phyloP scores from a whole-genome alignment of 352 stramenopile genomes.

The Halophytophthora batemanensis region DNA sequence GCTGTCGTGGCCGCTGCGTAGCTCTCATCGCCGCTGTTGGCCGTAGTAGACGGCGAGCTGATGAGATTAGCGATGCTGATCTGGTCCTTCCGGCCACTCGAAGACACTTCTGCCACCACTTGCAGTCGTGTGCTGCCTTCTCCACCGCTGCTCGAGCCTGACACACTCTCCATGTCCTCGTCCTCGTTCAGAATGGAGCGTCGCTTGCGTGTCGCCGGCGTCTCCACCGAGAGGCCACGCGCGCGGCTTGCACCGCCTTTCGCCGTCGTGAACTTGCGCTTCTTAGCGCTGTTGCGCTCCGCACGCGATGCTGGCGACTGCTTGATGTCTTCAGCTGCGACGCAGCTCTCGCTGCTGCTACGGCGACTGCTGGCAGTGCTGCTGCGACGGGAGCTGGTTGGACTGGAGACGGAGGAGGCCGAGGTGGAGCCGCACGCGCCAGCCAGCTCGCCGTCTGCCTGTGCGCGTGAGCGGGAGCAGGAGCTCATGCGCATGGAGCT shows the following conservation, averaged over 20 bases:
- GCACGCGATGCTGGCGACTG: too few relatives aligned
- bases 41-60: conserved; percentile 24
- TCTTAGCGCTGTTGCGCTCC: conserved; percentile 8
- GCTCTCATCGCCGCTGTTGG: conserved; percentile 23
- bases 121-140: too few relatives aligned
- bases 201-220: conserved; percentile 16
- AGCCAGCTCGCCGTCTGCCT: conserved; percentile 3
- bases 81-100: conserved; percentile 21
- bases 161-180: conserved; percentile 14
- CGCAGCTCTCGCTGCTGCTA: conserved; percentile 15
- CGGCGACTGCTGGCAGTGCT: conserved; percentile 8
- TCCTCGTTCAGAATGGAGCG: conserved; percentile 24
- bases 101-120: too few relatives aligned
- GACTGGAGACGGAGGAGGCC: too few relatives aligned
- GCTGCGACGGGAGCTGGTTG: not conserved
- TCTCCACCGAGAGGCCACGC: not conserved
- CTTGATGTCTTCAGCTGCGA: too few relatives aligned
- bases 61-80: conserved; percentile 42
- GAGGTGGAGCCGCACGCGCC: too few relatives aligned
- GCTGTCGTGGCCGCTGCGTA: conserved; percentile 20
- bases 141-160: not conserved
- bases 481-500: too few relatives aligned
- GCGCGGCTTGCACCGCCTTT: too few relatives aligned
- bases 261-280: conserved; percentile 21
- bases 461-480: too few relatives aligned